Evolutionary conservation across 345 rosid species (phyloP).

Genomic region (Eucalyptus marginata): DNA sequence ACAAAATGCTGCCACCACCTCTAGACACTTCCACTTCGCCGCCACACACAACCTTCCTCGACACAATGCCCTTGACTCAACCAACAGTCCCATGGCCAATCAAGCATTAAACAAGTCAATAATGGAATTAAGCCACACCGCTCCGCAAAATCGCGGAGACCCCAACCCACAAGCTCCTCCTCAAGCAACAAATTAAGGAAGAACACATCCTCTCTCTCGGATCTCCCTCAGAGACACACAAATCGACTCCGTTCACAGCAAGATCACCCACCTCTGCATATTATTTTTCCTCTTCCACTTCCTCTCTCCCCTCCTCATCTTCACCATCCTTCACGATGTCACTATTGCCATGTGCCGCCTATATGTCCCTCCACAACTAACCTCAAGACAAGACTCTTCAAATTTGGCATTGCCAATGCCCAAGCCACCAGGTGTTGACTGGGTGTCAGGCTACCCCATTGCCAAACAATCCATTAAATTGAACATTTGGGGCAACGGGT

Average conservation of each 20-base stretch:
- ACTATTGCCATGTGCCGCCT: background rate
- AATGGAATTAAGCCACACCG: slow-evolving; percentile 27
- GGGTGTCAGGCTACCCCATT: background rate
- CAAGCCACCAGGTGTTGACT: background rate
- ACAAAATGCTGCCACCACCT: background rate
- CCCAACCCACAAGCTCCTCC: slow-evolving; percentile 79
- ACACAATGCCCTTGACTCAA: background rate
- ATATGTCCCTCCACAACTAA: background rate
- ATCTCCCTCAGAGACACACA: slow-evolving; percentile 63
- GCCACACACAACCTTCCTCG: background rate
- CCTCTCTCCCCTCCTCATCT: background rate
- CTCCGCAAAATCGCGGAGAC: slow-evolving; percentile 78
- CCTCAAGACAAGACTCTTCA: background rate
- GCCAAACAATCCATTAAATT: background rate
- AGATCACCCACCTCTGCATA: background rate
- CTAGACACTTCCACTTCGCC: background rate
- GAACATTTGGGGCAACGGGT: background rate
- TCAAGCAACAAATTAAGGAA: slow-evolving; percentile 92
- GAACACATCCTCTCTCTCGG: slow-evolving; percentile 56
- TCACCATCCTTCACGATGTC: background rate
- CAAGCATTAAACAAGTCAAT: background rate
- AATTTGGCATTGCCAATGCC: background rate
- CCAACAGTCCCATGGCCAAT: background rate
- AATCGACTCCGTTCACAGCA: background rate
- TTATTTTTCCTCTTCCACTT: background rate